A percentile compares a stretch with the other conserved stretches of the same genome.
Conservation (phyloP, 169 alveolate species). For the Cryptosporidium viatorum region DNA sequence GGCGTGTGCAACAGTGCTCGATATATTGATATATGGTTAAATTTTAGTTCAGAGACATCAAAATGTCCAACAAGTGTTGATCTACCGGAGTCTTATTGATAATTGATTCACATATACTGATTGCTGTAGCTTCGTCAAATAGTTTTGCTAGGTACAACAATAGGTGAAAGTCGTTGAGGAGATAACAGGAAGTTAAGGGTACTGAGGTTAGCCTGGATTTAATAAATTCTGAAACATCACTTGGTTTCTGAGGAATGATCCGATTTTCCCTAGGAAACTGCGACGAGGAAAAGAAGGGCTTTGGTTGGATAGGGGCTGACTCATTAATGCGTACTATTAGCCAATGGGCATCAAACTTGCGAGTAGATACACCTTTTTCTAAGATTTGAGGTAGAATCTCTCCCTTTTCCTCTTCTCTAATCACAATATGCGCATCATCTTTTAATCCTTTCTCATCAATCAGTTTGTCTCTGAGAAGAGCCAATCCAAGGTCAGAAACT, state of each 20-base stretch:
- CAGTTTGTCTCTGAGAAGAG: slow-evolving; percentile 80
- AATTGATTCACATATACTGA: slow-evolving; percentile 84
- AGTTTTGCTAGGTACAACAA: slow-evolving; percentile 89
- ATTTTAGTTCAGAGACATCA: slow-evolving; percentile 35
- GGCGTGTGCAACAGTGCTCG: background rate
- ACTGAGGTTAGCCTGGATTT: slow-evolving; percentile 39
- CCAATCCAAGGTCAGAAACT: slow-evolving; percentile 88
- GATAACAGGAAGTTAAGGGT: slow-evolving; percentile 14
- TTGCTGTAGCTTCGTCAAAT: slow-evolving; percentile 91
- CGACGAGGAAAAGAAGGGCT: slow-evolving; percentile 81
- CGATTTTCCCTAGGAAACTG: slow-evolving; percentile 85
- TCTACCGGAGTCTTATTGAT: slow-evolving; percentile 80
- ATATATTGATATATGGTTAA: background rate
- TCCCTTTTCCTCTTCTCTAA: slow-evolving; percentile 76
- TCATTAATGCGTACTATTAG: slow-evolving; percentile 85
- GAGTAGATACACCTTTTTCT: slow-evolving; percentile 84
- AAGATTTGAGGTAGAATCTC: slow-evolving; percentile 84
- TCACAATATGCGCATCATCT: slow-evolving; percentile 76
- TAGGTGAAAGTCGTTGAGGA: slow-evolving; percentile 88
- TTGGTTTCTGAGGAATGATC: slow-evolving; percentile 69
- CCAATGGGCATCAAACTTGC: slow-evolving; percentile 86
- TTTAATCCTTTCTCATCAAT: slow-evolving; percentile 79
- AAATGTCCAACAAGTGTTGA: slow-evolving; percentile 39
- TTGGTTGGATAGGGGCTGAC: slow-evolving; percentile 85
- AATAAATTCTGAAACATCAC: slow-evolving; percentile 46